These are phyloP conservation scores for Phaffia rhodozyma DNA, from an alignment of 1,284 basidiomycete genomes.

Conservation along the genomic window DNA sequence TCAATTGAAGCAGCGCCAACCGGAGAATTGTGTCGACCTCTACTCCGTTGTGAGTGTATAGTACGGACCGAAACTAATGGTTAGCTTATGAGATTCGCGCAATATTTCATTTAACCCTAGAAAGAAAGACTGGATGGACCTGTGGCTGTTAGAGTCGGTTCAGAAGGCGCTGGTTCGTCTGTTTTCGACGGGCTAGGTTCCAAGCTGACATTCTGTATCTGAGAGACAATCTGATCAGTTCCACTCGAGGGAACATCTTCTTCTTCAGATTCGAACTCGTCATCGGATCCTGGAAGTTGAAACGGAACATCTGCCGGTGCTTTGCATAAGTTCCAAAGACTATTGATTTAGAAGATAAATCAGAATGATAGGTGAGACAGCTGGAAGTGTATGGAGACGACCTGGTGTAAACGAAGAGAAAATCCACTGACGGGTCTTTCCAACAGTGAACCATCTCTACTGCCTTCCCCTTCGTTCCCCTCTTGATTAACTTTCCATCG, in stretches of 20 bases:
- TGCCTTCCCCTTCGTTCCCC: slow-evolving; percentile 11
- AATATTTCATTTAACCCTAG: no score
- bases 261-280: slow-evolving; percentile 5
- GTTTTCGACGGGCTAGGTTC: neutral
- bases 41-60: neutral
- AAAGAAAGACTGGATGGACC: neutral
- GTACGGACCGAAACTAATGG: no score
- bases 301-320: slow-evolving; percentile 5
- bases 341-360: neutral
- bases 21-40: slow-evolving; percentile 17
- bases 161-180: neutral
- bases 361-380: no score
- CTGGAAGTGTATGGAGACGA: no score
- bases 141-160: neutral
- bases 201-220: neutral
- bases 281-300: neutral
- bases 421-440: slow-evolving; percentile 7
- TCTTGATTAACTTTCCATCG: neutral
- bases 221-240: neutral
- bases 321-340: slow-evolving; percentile 13
- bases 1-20: slow-evolving; percentile 16
- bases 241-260: neutral
- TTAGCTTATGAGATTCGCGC: no score
- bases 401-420: no score
- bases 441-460: slow-evolving; percentile 17